Conservation (phyloP, 2,329 filamentous ascomycete genomes). For the Exophiala sp. region DNA sequence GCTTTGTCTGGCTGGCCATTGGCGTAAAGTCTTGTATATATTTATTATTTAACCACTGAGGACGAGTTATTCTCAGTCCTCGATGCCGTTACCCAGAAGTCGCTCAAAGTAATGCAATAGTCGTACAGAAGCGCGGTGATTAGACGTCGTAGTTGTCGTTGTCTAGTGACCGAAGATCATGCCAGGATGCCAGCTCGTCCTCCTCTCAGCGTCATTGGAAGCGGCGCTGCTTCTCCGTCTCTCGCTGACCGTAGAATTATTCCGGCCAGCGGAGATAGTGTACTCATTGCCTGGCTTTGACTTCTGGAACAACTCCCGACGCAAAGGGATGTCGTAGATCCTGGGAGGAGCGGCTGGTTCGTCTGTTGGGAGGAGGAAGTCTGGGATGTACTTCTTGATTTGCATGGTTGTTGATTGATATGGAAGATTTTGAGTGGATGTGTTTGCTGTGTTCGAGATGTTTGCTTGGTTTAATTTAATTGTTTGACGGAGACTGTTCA, state of each 20-base stretch:
- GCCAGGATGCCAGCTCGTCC: conserved; percentile 16
- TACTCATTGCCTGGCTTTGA: conserved; percentile 13
- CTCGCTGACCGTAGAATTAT: conserved; percentile 12
- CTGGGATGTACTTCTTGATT: conserved; percentile 22
- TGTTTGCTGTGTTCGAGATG: neutral
- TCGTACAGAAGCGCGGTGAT: no score
- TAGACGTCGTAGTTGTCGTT: neutral
- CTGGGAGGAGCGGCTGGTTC: conserved; percentile 12
- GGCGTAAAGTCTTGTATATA: no score
- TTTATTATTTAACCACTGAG: no score
- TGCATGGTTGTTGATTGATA: conserved; percentile 12
- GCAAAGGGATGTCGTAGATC: conserved; percentile 22
- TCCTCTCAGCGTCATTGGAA: neutral
- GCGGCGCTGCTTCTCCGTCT: conserved; percentile 4
- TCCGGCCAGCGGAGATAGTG: conserved; percentile 7
- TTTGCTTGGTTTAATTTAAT: neutral
- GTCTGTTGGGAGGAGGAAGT: conserved; percentile 20
- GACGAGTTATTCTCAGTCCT: no score
- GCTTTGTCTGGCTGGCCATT: no score
- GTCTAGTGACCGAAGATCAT: conserved; percentile 13
- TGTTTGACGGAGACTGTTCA: neutral
- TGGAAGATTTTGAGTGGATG: neutral
- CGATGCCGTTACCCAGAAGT: no score
- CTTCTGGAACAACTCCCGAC: conserved; percentile 15
- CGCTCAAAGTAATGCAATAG: no score